phyloP scores from a whole-genome alignment of 2,329 filamentous ascomycete species.

The Trichoderma pleuroti region DNA sequence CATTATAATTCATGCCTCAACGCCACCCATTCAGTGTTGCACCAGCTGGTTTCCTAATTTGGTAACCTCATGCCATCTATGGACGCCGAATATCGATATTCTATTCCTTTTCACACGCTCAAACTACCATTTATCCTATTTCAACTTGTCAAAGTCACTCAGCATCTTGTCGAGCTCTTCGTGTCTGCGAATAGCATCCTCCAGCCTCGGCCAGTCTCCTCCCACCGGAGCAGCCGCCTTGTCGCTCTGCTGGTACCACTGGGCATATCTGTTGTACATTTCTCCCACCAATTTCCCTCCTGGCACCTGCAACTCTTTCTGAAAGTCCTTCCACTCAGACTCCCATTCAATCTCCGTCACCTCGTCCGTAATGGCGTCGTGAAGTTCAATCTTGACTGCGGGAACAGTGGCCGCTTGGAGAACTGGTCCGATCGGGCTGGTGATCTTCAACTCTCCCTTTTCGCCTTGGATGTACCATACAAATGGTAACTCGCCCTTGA shows the following conservation, averaged over 20 bases:
- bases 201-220: not conserved
- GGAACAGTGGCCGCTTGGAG: not conserved
- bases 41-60: not conserved
- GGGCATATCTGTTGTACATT: constrained; percentile 7
- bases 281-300: constrained; percentile 3
- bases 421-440: not conserved
- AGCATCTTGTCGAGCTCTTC: not conserved
- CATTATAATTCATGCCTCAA: not conserved
- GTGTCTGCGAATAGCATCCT: constrained; percentile 5
- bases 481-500: not conserved
- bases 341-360: not conserved
- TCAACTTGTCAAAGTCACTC: not conserved
- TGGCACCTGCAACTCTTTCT: not conserved
- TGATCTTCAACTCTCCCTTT: not conserved
- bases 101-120: not conserved
- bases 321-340: constrained; percentile 1
- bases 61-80: not conserved
- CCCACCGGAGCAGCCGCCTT: not conserved
- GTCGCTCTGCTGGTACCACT: not conserved
- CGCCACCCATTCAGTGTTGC: not conserved
- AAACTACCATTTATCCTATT: not conserved
- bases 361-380: not conserved
- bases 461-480: constrained; percentile 2
- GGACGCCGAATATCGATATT: not conserved
- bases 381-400: not conserved